Evolutionary conservation across 169 alveolate species (phyloP).

Genomic region (Babesia microti): DNA sequence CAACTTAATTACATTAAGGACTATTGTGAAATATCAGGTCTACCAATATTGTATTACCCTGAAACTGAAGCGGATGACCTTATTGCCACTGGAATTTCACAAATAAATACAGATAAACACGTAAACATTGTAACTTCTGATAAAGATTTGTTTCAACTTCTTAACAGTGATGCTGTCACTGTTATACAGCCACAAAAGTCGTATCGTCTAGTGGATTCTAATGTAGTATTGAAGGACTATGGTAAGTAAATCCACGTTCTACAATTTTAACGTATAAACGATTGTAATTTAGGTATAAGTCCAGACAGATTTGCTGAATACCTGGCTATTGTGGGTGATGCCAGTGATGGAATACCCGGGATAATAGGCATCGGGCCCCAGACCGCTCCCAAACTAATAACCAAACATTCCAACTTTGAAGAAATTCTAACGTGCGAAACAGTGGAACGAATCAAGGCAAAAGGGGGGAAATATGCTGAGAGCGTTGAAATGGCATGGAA

Average conservation of each 20-base stretch:
- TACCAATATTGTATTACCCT: conserved; percentile 42
- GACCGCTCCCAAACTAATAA: conserved; percentile 53
- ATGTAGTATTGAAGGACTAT: conserved; percentile 44
- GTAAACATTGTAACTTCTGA: conserved; percentile 56
- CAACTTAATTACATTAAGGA: conserved; percentile 54
- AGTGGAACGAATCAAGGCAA: conserved; percentile 25
- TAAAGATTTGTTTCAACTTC: conserved; percentile 54
- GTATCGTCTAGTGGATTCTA: conserved; percentile 51
- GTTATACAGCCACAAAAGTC: conserved; percentile 58
- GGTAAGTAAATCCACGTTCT: conserved; percentile 14
- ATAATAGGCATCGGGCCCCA: conserved; percentile 62
- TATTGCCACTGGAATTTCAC: conserved; percentile 23
- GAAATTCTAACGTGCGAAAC: conserved; percentile 44
- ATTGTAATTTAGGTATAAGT: conserved; percentile 16
- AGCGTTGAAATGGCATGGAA: conserved; percentile 44
- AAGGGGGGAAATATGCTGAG: conserved; percentile 35
- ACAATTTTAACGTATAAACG: neutral
- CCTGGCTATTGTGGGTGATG: conserved; percentile 58
- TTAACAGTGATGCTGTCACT: conserved; percentile 40
- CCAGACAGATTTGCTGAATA: conserved; percentile 54
- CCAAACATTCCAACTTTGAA: conserved; percentile 46
- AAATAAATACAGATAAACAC: conserved; percentile 19
- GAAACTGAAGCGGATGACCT: conserved; percentile 60
- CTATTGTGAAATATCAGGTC: conserved; percentile 55
- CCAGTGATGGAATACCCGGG: conserved; percentile 61